Percentiles rank a stretch among this genome's conserved stretches.
phyloP scores from a whole-genome alignment of 2,329 filamentous ascomycete genomes.

The Dendrostoma leiphaemia region DNA sequence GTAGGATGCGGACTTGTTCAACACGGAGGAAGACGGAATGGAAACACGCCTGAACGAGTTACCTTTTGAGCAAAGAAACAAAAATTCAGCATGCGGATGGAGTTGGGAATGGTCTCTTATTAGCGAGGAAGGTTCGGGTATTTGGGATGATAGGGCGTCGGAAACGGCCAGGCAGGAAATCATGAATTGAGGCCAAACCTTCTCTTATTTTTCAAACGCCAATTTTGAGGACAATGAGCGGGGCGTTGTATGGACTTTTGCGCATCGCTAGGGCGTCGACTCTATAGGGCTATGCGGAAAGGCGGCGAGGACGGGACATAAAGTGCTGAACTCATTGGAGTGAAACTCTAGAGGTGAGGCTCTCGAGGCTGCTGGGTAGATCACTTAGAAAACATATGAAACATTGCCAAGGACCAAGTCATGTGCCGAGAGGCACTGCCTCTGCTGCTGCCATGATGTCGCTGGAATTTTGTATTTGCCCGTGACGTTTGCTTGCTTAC shows the following conservation, averaged over 20 bases:
- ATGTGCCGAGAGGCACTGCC: too few species aligned
- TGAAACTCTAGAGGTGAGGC: neutral
- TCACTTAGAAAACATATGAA: neutral
- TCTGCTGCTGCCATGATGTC: too few species aligned
- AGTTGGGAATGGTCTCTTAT: neutral
- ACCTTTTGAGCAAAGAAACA: too few species aligned
- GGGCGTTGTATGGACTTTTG: neutral
- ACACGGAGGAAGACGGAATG: neutral
- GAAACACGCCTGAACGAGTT: too few species aligned
- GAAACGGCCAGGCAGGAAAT: constrained; percentile 1
- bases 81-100: neutral
- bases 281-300: neutral
- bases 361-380: neutral
- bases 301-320: neutral
- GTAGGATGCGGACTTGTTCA: constrained; percentile 24
- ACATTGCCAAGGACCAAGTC: neutral
- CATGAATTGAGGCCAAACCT: neutral
- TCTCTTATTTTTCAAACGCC: neutral
- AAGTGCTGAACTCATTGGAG: neutral
- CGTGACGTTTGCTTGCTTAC: too few species aligned
- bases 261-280: neutral
- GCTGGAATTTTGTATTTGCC: too few species aligned
- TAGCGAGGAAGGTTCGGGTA: neutral
- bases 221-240: neutral
- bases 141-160: constrained; percentile 5